Percentiles rank a stretch among this genome's conserved stretches.
phyloP scores from a whole-genome alignment of 108 stramenopile species.

The Nannochloropsis salina region DNA sequence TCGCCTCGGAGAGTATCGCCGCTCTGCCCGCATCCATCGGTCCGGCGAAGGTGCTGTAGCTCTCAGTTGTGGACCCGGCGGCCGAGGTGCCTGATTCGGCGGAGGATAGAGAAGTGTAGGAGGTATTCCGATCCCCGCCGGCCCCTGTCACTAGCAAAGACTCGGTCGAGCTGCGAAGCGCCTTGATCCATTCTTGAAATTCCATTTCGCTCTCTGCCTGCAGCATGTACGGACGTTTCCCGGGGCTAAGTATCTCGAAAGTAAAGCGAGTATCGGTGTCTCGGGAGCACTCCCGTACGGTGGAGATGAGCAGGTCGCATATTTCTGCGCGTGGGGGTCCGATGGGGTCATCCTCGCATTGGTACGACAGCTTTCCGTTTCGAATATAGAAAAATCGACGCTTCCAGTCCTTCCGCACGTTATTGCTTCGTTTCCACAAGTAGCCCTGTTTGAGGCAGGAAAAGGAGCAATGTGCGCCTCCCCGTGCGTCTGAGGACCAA shows the following conservation, averaged over 20 bases:
- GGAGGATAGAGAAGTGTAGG: background rate
- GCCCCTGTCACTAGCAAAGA: background rate
- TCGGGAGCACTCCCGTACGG: constrained; percentile 72
- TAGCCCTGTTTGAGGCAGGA: constrained; percentile 34
- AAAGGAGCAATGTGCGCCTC: background rate
- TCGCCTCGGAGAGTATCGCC: background rate
- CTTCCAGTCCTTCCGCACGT: constrained; percentile 51
- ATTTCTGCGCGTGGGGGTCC: constrained; percentile 63
- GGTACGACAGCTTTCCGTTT: constrained; percentile 48
- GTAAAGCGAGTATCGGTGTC: constrained; percentile 66
- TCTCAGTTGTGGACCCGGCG: background rate
- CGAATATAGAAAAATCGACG: constrained; percentile 45
- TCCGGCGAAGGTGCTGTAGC: background rate
- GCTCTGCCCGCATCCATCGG: background rate
- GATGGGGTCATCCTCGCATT: constrained; percentile 15
- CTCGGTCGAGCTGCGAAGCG: background rate
- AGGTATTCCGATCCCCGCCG: background rate
- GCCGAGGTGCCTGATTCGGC: background rate
- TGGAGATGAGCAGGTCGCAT: constrained; percentile 82
- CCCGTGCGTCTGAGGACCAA: background rate
- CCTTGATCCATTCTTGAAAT: background rate
- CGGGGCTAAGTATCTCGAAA: constrained; percentile 85
- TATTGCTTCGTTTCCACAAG: constrained; percentile 49
- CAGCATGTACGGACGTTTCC: constrained; percentile 70
- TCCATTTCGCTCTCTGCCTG: constrained; percentile 74